A percentile compares a stretch with the other conserved stretches of the same genome.
These are phyloP conservation scores for Voacanga thouarsii DNA, from an alignment of 257 asterid species.

Conservation along the genomic window DNA sequence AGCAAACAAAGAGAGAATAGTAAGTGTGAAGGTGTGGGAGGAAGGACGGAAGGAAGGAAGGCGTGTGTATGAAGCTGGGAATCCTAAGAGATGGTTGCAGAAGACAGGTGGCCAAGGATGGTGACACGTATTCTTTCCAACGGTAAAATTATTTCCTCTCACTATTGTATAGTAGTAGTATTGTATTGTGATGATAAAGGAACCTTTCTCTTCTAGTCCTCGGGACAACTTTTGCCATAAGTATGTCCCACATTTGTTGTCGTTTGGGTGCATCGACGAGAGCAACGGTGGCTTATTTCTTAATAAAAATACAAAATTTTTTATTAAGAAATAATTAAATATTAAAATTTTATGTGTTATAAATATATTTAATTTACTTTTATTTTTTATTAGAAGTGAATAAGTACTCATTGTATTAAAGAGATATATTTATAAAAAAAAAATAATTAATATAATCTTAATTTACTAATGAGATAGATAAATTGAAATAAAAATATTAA, in stretches of 20 bases:
- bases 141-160: conserved; percentile 47
- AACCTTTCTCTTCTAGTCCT: neutral
- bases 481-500: no score
- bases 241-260: neutral
- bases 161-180: no score
- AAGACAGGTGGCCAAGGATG: conserved; percentile 43
- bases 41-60: conserved; percentile 7
- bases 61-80: conserved; percentile 36
- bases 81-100: conserved; percentile 45
- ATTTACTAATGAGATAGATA: no score
- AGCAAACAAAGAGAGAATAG: conserved; percentile 10
- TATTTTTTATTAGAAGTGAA: no score
- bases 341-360: no score
- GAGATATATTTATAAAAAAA: no score
- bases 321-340: no score
- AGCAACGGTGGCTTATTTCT: neutral
- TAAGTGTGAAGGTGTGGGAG: neutral
- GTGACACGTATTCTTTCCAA: conserved; percentile 45
- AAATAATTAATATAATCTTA: no score
- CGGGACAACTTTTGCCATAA: neutral
- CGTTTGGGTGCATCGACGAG: neutral
- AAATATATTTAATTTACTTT: no score
- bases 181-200: conserved; percentile 9
- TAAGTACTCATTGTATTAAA: no score
- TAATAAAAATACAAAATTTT: no score